These are phyloP conservation scores for Botrytis hyacinthi DNA, from an alignment of 2,329 filamentous ascomycete genomes.

Conservation along the genomic window DNA sequence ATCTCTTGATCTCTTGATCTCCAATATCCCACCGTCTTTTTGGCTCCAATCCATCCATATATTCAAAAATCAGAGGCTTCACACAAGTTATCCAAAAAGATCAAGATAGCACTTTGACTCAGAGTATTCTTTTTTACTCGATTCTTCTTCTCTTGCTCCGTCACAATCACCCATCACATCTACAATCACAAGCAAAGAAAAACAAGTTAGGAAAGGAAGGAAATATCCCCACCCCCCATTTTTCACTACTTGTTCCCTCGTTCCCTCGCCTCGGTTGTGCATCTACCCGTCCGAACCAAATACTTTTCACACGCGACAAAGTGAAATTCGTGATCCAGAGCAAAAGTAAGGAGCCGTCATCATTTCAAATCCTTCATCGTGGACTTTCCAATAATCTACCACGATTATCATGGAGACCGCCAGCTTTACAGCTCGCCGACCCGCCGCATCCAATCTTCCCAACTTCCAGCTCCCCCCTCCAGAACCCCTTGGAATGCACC, in stretches of 20 bases:
- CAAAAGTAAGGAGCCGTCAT: not conserved
- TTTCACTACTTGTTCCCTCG: conserved; percentile 9
- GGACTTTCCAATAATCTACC: conserved; percentile 34
- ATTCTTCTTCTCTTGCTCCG: not conserved
- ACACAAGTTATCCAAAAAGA: not conserved
- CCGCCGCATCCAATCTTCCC: conserved; percentile 66
- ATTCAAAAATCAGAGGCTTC: not conserved
- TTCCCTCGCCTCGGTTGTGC: conserved; percentile 12
- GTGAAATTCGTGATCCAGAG: not conserved
- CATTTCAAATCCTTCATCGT: conserved; percentile 24
- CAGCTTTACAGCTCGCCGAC: conserved; percentile 69
- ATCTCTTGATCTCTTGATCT: not conserved
- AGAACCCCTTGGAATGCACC: conserved; percentile 47
- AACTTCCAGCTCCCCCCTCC: conserved; percentile 68
- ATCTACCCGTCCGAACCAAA: conserved; percentile 6
- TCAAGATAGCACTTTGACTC: not conserved
- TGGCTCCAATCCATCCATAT: not conserved
- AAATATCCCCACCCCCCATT: not conserved
- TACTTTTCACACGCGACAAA: conserved; percentile 1
- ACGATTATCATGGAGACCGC: conserved; percentile 51
- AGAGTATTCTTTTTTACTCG: not conserved
- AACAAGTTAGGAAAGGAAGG: not conserved
- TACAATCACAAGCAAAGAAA: not conserved
- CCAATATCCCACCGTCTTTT: not conserved
- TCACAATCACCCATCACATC: not conserved